Evolutionary conservation across 257 asterid species (phyloP), one percentile per base, ranked within the genome.

Genomic region (Solanum pinnatisectum): DNA sequence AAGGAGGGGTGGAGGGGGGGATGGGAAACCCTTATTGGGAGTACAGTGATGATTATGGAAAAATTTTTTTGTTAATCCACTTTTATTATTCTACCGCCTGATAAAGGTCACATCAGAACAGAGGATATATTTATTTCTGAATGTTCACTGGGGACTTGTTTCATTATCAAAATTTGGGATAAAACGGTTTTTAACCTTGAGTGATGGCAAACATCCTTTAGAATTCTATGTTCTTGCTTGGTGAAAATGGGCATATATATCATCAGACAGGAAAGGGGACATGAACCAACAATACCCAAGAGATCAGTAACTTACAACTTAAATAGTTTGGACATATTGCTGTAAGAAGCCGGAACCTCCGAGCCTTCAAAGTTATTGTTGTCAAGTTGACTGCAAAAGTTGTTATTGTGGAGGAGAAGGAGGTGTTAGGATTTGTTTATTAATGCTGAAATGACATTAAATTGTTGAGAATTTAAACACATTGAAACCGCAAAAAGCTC

Each of bases 321-420:
- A 90, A 95, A 88, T 76, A 96, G 92, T 23, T 36, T 89, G 83
- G 95, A 30, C 95, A 95, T 95, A 93, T 94, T 94, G 60, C 96
- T 90, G 74, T 94, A 96, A 6, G 97, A 91, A 91, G 93, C 70
- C 16, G 99, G 99, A 89, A 96, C 91, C 4, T 33, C 35, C 87
- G 88, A 92, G 84, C 98, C 98, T 23, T 70, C 90, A 40, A 96
- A 94, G 91, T 96, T 90, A 90, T 96, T 96, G 88, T 95, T 96
- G 86, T 96, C 99, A 46, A 96, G 96, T 90, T 96, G 99, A 87
- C 99, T 96, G 98, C 86, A 90, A 88, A 90, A 88, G 85, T 46
- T 46, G 85, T 25, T 27, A 44, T 81, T 46, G 25, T 30, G 40
- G 83, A 87, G 84, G 83, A 72, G 36, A 46, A 81, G 2, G 85